Evolutionary conservation across 2,329 filamentous ascomycete species (phyloP).

Genomic region (Aspergillus quadrilineatus): DNA sequence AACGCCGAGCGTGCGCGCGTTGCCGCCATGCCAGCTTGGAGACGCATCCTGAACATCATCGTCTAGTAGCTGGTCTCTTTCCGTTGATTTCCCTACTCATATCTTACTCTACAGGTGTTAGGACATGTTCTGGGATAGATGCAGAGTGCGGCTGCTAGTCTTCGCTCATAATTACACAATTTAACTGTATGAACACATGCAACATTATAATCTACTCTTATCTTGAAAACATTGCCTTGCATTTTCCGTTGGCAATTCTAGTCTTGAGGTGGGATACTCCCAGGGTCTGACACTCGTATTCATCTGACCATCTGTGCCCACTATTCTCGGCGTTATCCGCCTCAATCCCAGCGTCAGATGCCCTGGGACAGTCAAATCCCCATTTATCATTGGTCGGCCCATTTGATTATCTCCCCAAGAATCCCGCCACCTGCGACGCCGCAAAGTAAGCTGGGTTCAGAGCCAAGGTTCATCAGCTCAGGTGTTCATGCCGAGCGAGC

Average conservation of each 20-base stretch:
- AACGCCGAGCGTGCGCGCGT: constrained; percentile 39
- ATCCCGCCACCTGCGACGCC: too few relatives aligned
- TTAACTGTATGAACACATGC: background rate
- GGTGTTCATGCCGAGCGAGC: background rate
- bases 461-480: background rate
- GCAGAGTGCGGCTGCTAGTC: background rate
- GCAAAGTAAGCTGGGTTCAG: background rate
- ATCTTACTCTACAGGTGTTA: background rate
- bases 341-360: too few relatives aligned
- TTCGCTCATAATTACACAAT: background rate
- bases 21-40: constrained; percentile 18
- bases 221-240: background rate
- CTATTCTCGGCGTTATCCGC: too few relatives aligned
- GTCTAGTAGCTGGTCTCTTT: constrained; percentile 11
- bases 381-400: too few relatives aligned
- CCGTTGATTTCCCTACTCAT: background rate
- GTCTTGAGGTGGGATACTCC: background rate
- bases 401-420: too few relatives aligned
- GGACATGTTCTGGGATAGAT: constrained; percentile 4
- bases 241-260: background rate
- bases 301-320: too few relatives aligned
- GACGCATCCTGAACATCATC: constrained; percentile 4
- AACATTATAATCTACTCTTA: background rate
- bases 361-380: too few relatives aligned
- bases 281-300: too few relatives aligned